Base-by-base conservation (phyloP, 805 yeast genomes). In the Teunomyces barrocoloradensis region DNA sequence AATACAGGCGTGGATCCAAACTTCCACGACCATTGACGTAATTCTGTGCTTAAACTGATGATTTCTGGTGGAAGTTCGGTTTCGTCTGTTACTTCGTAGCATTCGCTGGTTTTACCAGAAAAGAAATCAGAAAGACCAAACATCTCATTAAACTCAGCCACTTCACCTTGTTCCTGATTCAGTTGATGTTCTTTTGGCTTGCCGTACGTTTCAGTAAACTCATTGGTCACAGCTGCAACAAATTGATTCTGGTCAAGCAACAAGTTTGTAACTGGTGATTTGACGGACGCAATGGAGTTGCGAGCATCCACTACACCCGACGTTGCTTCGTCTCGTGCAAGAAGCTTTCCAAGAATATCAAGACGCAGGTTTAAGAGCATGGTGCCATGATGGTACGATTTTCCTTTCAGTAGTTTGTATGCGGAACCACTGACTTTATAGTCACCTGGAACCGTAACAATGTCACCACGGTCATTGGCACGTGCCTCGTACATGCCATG, bases 351-450 rank as follows among this genome's bases (percentile, higher is more conserved):
- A 48, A 94, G 71, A 0, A 74, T 65, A n/a, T 73, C 73, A 21
- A 94, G 66, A 33, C 82, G 73, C 36, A 95, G 82, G 46, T 79
- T 69, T 20, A 94, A 69, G 6, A 94, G 72, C 96, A 94, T 88
- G 0, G 99, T 94, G 0, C 97, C 99, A 68, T 94, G 99, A 61
- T 94, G 99, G 54, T 91, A 85, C 5, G 96, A 82, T 55, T 82
- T 81, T 0, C 94, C 91, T 42, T 78, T 77, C 4, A 96, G 84
- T 28, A 94, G 74, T 61, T 91, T 91, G 65, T 80, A 94, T 0
- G 99, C 97, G 6, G 96, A 87, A 0, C 99, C 99, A 56, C 96
- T 86, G 4, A 94, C 81, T 60, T 94, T 94, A 20, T 62, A 69
- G 18, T 13, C 17, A 17, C 17, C 34, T 7, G 34, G 34, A 13